Evolutionary conservation across 1,139 yeast genomes (phyloP), one percentile per base, ranked within the genome.

Genomic region (Blastobotrys apis): DNA sequence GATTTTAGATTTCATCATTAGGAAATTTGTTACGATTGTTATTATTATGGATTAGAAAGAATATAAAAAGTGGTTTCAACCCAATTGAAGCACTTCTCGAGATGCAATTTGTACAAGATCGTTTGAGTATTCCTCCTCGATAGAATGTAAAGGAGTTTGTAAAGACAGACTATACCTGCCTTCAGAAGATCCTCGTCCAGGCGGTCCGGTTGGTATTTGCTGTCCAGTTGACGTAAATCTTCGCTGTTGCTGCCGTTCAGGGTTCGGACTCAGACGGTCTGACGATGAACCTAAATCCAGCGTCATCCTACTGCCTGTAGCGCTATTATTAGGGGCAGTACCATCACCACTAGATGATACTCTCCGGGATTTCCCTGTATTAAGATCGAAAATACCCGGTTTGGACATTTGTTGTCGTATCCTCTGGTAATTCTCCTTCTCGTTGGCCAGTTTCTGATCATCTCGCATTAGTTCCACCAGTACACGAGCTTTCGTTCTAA

Each of bases 1-100:
- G 82, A 81, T 56, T 80, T 79, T 50, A 53, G 67, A 41, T 70
- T 67, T 49, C 58, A 55, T 16, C 58, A 63, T 40, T 64, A 48
- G 75, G 26, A 6, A 23, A 23, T 23, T 23, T 23, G 26, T 23
- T 23, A 12, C 15, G 12, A 20, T 17, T 17, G 20, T 33, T 33
- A 33, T 13, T 13, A 31, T 13, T 15, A 31, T 12, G 33, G 35
- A 21, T 33, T 20, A 12, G 12, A n/a, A 13, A 33, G 10, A 4
- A 4, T 10, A 15, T 33, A 12, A 25, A 17, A 5, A 29, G 32
- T 29, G 6, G 10, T 3, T 6, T 32, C 19, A 32, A 23, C 21
- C 23, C 35, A 39, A 16, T 15, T 44, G 37, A 9, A 45, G 38
- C 9, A 45, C 48, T 31, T 45, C 48, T 12, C 49, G 43, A 2